These are phyloP conservation scores for Ichthyophonus hoferi DNA, from an alignment of 208 protist species.

Conservation along the genomic window DNA sequence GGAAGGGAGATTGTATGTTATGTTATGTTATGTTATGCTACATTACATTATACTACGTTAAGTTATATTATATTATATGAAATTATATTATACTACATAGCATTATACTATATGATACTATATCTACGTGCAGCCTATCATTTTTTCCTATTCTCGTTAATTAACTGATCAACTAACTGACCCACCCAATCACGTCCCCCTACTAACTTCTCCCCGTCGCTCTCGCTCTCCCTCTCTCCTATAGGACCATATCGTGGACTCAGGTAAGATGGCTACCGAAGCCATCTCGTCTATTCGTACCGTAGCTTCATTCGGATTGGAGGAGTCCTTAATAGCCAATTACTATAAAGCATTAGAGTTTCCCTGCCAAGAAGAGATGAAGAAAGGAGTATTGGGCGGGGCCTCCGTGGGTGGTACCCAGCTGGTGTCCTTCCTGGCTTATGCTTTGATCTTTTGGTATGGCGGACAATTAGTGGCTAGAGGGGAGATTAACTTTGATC, in stretches of 20 bases:
- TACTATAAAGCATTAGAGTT: conserved; percentile 1
- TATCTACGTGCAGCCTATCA: too few species aligned
- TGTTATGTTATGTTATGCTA: too few species aligned
- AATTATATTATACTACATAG: too few species aligned
- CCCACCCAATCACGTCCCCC: too few species aligned
- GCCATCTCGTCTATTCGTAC: conserved; percentile 58
- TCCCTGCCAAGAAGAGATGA: background rate
- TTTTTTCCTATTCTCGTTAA: too few species aligned
- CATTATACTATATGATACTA: too few species aligned
- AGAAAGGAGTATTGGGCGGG: conserved; percentile 13
- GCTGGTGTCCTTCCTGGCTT: conserved; percentile 17
- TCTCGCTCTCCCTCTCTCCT: background rate
- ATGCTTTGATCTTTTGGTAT: conserved; percentile 42
- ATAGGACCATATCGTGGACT: background rate
- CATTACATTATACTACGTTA: too few species aligned
- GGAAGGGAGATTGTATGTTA: background rate
- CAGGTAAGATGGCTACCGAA: conserved; percentile 30
- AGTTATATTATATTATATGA: too few species aligned
- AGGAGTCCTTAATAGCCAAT: background rate
- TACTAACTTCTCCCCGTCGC: background rate
- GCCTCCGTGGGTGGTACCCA: conserved; percentile 1
- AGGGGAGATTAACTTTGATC: conserved; percentile 14
- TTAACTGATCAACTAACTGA: too few species aligned
- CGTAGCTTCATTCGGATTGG: conserved; percentile 52
- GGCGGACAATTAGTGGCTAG: background rate